A percentile compares a stretch with the other conserved stretches of the same genome.
phyloP scores from a whole-genome alignment of 1,284 basidiomycete genomes.

The Microbotryum lychnidis-dioicae region DNA sequence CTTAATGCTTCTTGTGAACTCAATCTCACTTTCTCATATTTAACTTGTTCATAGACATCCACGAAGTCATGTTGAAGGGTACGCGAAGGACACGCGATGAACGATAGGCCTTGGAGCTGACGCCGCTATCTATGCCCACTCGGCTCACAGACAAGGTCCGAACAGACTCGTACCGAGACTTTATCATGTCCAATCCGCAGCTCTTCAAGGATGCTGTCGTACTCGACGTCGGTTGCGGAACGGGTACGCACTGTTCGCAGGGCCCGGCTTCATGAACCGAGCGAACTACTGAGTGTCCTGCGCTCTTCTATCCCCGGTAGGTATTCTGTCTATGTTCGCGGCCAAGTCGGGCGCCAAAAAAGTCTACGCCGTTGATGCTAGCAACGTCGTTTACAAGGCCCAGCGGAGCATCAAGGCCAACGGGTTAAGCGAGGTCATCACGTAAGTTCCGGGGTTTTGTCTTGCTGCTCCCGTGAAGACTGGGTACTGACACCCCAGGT shows the following conservation, averaged over 20 bases:
- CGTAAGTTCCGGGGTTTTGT: slow-evolving; percentile 43
- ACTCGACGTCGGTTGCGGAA: slow-evolving; percentile 91
- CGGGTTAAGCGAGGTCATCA: slow-evolving; percentile 65
- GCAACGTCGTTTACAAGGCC: slow-evolving; percentile 74
- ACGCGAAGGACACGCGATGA: no score
- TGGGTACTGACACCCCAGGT: not conserved
- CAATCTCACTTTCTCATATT: not conserved
- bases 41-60: slow-evolving; percentile 40
- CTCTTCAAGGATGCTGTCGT: slow-evolving; percentile 80
- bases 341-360: slow-evolving; percentile 84
- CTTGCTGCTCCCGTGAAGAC: slow-evolving; percentile 2
- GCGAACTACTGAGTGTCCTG: not conserved
- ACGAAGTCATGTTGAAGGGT: slow-evolving; percentile 52
- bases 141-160: slow-evolving; percentile 65
- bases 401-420: slow-evolving; percentile 72
- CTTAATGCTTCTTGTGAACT: not conserved
- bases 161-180: slow-evolving; percentile 85
- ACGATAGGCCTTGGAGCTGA: no score
- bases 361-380: slow-evolving; percentile 90
- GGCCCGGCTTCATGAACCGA: not conserved
- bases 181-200: slow-evolving; percentile 75
- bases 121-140: not conserved
- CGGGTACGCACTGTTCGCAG: slow-evolving; percentile 45
- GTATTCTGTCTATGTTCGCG: slow-evolving; percentile 83
- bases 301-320: slow-evolving; percentile 7